Conservation (phyloP, 257 asterid genomes). For the Solanum lycopersicoides region DNA sequence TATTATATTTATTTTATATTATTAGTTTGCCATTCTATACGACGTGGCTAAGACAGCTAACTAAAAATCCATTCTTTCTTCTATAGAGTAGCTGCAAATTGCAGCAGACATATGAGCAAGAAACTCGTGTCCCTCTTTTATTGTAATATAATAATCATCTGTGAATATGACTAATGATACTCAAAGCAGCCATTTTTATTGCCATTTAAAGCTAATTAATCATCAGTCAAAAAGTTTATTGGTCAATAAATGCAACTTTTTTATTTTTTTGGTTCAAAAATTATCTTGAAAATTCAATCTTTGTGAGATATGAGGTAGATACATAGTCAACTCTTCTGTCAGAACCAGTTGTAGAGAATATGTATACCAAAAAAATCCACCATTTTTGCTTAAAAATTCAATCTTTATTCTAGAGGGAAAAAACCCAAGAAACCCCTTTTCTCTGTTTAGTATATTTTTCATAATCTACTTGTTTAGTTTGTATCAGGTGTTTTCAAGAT, state of each 20-base stretch:
- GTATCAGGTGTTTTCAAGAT: slow-evolving; percentile 1
- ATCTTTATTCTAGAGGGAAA: not conserved
- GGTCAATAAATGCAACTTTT: slow-evolving; percentile 31
- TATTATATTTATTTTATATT: no score
- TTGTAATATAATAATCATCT: not conserved
- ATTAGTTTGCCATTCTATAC: no score
- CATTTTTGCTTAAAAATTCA: not conserved
- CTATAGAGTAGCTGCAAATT: not conserved
- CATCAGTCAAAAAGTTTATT: slow-evolving; percentile 2
- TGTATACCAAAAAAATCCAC: slow-evolving; percentile 1
- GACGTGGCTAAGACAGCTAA: no score
- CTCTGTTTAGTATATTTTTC: not conserved
- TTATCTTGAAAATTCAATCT: not conserved
- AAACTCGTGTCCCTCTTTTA: not conserved
- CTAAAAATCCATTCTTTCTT: not conserved
- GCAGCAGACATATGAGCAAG: not conserved
- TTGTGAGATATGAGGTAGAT: slow-evolving; percentile 20
- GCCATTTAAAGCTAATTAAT: not conserved
- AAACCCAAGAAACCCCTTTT: not conserved
- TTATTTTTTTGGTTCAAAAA: not conserved
- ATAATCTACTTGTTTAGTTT: not conserved
- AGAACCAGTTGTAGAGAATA: not conserved
- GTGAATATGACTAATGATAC: not conserved
- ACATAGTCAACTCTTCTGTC: slow-evolving; percentile 4
- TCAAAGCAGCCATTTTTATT: not conserved